Evolutionary conservation across 2,329 filamentous ascomycete species (phyloP), one percentile per base, ranked within the genome.

Genomic region (Didymella pinodella): DNA sequence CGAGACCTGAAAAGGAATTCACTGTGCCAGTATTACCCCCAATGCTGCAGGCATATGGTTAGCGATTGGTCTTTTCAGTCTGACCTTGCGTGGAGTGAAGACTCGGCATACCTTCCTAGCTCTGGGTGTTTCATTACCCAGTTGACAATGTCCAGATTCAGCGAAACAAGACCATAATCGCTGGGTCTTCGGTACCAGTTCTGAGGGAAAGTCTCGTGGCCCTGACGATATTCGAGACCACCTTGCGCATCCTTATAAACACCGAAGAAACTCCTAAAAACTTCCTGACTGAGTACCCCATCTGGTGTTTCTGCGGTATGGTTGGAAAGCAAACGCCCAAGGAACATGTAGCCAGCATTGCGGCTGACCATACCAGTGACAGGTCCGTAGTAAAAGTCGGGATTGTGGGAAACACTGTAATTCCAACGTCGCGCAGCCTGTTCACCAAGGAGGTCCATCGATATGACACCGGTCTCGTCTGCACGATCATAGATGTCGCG

Each of bases 341-440:
- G 22, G 26, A 63, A 69, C 29, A 64, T 48, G 46, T 68, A 61
- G 6, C 80, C 83, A 12, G 83, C 82, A 47, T 83, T 82, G 0
- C 81, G 79, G 7, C 78, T 79, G 20, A 84, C 67, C 51, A 83
- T 74, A 14, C 84, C 83, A 2, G 81, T 83, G 52, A 82, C 79
- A 1, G 83, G 84, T 0, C 83, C 83, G 50, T 82, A 84, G 72
- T 83, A 86, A 68, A 85, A 85, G 47, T 82, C 76, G 0, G 83
- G 83, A 66, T 86, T 86, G 26, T 77, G 80, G 25, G 73, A 70
- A 10, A 84, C 79, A 40, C 78, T 81, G 64, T 85, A 74, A 14
- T 82, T 63, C 66, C 82, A 83, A 2, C 83, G 79, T 14, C 75
- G 63, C 16, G 67, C 67, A 38, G 69, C 68, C 44, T 64, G 65